These are phyloP conservation scores for Thuja plicata DNA, from an alignment of 83 land plant genomes.

Conservation along the genomic window DNA sequence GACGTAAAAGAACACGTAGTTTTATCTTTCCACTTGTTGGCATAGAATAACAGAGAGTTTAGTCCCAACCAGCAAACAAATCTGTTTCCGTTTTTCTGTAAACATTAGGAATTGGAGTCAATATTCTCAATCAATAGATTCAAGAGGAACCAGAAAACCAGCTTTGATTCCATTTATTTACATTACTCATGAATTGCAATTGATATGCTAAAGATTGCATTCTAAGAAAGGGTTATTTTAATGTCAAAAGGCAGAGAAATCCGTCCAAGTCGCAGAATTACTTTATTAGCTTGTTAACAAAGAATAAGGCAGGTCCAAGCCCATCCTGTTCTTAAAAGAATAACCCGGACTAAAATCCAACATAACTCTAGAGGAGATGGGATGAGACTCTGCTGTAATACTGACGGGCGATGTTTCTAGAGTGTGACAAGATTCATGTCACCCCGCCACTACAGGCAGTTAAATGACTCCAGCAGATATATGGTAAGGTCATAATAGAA, in stretches of 20 bases:
- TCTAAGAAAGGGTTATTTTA: not conserved
- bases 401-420: not conserved
- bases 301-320: not conserved
- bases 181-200: too few species aligned
- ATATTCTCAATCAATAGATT: not conserved
- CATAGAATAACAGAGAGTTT: not conserved
- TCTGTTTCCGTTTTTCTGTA: not conserved
- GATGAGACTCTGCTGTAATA: not conserved
- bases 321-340: not conserved
- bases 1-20: not conserved
- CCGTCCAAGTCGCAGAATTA: not conserved
- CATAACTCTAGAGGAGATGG: not conserved
- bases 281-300: not conserved
- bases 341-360: too few species aligned
- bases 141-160: not conserved
- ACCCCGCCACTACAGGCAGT: not conserved
- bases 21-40: not conserved
- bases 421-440: not conserved
- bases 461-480: not conserved
- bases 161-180: not conserved
- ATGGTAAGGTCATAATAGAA: not conserved
- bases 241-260: not conserved
- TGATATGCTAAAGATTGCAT: too few species aligned
- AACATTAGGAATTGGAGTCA: not conserved
- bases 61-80: not conserved